Evolutionary conservation across 1,284 basidiomycete species (phyloP), one percentile per base, ranked within the genome.

Genomic region (Testicularia cyperi): DNA sequence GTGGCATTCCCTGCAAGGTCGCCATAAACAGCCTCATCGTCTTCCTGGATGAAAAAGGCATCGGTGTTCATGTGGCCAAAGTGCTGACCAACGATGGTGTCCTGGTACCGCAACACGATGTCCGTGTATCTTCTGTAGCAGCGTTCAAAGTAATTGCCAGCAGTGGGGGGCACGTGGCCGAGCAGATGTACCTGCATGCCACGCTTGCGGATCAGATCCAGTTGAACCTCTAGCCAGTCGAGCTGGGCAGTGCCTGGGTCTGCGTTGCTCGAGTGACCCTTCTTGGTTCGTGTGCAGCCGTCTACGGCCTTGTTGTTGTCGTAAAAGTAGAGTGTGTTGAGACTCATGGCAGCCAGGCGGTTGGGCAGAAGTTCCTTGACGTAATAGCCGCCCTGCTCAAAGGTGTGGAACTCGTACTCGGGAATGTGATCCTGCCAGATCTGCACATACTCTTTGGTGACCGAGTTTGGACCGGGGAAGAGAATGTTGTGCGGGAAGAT

Each of bases 271-370:
- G 28, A 18, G 26, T 27, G 33, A 4, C 39, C 35, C 9, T 51
- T 46, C 29, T 55, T 63, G 18, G 47, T 65, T 31, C 34, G 38
- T 12, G 54, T 44, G 41, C 79, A 79, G 2, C 78, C 78, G 33
- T 79, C 78, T 14, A 72, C 67, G 85, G 88, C 87, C 79, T 90
- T 88, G 79, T 95, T 95, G 24, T 86, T 86, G 72, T 90, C 86
- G 77, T 88, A 95, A 79, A 90, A 92, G 78, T 90, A 95, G 78
- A 95, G 83, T 2, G 91, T 92, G 78, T 94, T 95, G 51, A 95
- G 79, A 62, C 86, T 87, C 73, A 95, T 85, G 33, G 87, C 88
- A 7, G 88, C 88, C 15, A 94, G 72, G 41, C 82, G 74, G 66
- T 85, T 82, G 1, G 87, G 86, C 20, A 94, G 83, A 24, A 94